Evolutionary conservation across 495 filamentous ascomycete genomes (phyloP).

Genomic region (Penicillium flavigenum): DNA sequence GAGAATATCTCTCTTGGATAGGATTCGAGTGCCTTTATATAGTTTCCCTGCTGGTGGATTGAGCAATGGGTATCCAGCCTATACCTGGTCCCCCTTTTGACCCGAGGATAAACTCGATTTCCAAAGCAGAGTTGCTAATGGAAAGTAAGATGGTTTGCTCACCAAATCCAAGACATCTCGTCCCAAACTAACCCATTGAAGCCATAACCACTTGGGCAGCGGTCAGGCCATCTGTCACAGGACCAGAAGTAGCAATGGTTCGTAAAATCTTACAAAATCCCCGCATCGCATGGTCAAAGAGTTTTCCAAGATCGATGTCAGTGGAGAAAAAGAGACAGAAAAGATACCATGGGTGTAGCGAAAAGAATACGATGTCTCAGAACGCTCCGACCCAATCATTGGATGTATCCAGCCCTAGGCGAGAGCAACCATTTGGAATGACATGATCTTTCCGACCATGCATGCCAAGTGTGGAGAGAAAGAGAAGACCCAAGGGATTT

Average conservation of each 20-base stretch:
- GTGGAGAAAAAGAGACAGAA: slow-evolving; percentile 2
- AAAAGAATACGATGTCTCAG: slow-evolving; percentile 19
- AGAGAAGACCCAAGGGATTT: not conserved
- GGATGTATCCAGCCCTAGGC: not conserved
- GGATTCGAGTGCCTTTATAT: slow-evolving; percentile 11
- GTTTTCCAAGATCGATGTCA: not conserved
- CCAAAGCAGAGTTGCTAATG: not conserved
- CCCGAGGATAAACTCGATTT: not conserved
- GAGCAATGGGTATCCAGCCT: not conserved
- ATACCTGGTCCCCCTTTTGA: not conserved
- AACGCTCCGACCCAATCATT: slow-evolving; percentile 5
- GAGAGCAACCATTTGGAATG: not conserved
- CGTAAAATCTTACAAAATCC: not conserved
- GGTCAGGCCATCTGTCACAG: slow-evolving; percentile 17
- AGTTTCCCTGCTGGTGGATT: slow-evolving; percentile 4
- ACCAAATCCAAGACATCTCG: slow-evolving; percentile 4
- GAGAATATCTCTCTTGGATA: not conserved
- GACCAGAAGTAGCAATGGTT: slow-evolving; percentile 2
- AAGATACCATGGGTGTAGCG: not conserved
- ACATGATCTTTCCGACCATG: not conserved
- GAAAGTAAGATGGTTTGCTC: not conserved
- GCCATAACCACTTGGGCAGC: slow-evolving; percentile 5
- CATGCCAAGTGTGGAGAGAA: slow-evolving; percentile 10
- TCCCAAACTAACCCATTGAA: not conserved
- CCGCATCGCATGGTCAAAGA: slow-evolving; percentile 3